Conservation (phyloP, 352 stramenopile species). For the Phytophthora citricola region DNA sequence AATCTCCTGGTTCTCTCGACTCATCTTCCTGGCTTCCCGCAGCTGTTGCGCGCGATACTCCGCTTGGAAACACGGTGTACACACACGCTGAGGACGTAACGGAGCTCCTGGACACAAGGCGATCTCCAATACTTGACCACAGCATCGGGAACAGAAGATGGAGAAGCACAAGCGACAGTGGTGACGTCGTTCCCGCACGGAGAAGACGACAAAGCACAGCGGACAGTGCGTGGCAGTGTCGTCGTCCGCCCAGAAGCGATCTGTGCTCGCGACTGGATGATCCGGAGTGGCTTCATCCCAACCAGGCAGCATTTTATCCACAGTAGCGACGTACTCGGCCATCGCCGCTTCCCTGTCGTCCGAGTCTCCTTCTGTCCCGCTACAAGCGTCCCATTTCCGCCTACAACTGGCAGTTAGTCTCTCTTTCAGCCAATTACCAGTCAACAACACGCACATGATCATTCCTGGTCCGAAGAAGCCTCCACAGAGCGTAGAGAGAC, state of each 20-base stretch:
- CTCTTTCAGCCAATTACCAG: neutral
- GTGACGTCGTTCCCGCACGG: conserved; percentile 52
- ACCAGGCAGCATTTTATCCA: conserved; percentile 70
- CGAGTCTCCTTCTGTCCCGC: conserved; percentile 30
- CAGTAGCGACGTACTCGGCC: conserved; percentile 57
- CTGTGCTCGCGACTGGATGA: conserved; percentile 55
- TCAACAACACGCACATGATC: conserved; percentile 54
- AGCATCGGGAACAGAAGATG: conserved; percentile 74
- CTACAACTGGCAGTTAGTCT: conserved; percentile 31
- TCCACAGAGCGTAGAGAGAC: conserved; percentile 58
- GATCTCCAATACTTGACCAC: conserved; percentile 52
- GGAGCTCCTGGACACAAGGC: conserved; percentile 68
- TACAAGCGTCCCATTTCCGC: conserved; percentile 72
- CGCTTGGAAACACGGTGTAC: conserved; percentile 55
- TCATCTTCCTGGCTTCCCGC: conserved; percentile 53
- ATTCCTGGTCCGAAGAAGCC: conserved; percentile 54
- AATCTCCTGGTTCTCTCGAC: conserved; percentile 67
- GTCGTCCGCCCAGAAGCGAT: conserved; percentile 78
- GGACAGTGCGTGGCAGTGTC: conserved; percentile 44
- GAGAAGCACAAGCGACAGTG: conserved; percentile 81
- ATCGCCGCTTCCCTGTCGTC: conserved; percentile 48
- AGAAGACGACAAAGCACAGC: conserved; percentile 57
- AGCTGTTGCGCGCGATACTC: conserved; percentile 61
- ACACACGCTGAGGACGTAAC: conserved; percentile 65
- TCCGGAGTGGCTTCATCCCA: conserved; percentile 62